Base-by-base conservation (phyloP, 106 monocot genomes). In the Apostasia shenzhenica region DNA sequence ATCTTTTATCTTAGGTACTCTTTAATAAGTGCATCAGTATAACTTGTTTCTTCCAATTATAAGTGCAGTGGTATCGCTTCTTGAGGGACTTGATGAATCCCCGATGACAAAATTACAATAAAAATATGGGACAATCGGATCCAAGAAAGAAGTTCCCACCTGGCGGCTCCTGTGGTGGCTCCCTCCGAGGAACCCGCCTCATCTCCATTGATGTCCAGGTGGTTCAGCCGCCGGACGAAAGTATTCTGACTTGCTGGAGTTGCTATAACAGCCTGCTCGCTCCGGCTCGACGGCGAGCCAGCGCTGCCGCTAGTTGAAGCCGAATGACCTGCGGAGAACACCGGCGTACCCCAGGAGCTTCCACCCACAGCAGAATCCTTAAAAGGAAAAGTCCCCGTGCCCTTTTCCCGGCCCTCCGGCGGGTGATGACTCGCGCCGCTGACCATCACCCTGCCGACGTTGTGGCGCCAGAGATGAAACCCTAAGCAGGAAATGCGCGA, bases 191-290 rank as follows among this genome's bases (percentile, higher is more conserved):
- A 86, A 6, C 81, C 81, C 11, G 72, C 91, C 58, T 88, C 92
- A 51, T 85, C 88, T 41, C 76, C 79, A 41, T 85, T 82, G 67
- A 88, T 83, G 54, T 91, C 90, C 45, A 91, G 85, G 54, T 83
- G 78, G 70, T 88, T 88, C 42, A 91, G 67, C 44, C 79, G 74
- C 6, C 50, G 50, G 53, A 83, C 56, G 55, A 85, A 88, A n/a
- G 90, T 85, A 57, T 67, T 90, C 57, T 94, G 83, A 45, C 94
- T 85, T 2, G 57, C 87, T 43, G 90, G 94, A n/a, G 87, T 90
- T 2, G 82, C 67, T 8, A 76, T 52, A 2, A 55, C 57, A 54
- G 81, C 83, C 41, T 54, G 71, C 76, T 78, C 84, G 60, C 81
- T 87, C n/a, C 82, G 79, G 67, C 80, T 77, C 14, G 93, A 85